Evolutionary conservation across 2,329 filamentous ascomycete species (phyloP), one percentile per base, ranked within the genome.

Genomic region (Podosphaera leucotricha): DNA sequence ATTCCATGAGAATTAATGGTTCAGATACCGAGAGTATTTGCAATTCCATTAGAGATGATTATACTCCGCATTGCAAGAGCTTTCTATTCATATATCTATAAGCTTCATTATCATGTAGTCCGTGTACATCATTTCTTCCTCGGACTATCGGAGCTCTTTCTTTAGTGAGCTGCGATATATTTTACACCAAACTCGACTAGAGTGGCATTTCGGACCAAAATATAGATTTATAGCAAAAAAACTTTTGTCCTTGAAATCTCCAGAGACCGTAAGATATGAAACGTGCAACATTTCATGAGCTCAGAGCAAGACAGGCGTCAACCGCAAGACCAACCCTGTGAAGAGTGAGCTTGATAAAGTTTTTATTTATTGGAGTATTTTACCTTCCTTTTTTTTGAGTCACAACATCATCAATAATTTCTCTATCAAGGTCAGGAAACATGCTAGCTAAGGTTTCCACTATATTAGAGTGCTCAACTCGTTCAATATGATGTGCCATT

Each of bases 351-450:
- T 40, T n/a, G 30, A 24, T 35, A 33, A 13, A 28, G 8, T 7
- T n/a, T 35, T 40, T 41, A 21, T 24, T 19, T 28, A 28, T 37
- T 45, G 24, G 33, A 37, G 71, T 19, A 6, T 22, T 80, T 64
- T 61, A 87, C 84, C 83, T 75, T 58, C 90, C 92, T 61, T 94
- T 79, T 63, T 98, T 94, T 64, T 92, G 75, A 59, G 87, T 77
- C 21, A 98, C 90, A 36, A 98, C 90, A 63, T 98, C 90, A 55
- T 86, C 86, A 57, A 98, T 95, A 33, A 98, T 72, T 41, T 98
- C 92, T 55, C 76, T 75, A 60, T 98, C 90, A 43, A 98, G 66
- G 57, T 92, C 85, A 0, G 90, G 90, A 59, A 98, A 98, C 90
- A 98, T 98, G 53, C 84, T 80, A 41, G 83, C 77, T 46, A 98